These are phyloP conservation scores for Quercus suber DNA, from an alignment of 306 rosid genomes.

Conservation along the genomic window DNA sequence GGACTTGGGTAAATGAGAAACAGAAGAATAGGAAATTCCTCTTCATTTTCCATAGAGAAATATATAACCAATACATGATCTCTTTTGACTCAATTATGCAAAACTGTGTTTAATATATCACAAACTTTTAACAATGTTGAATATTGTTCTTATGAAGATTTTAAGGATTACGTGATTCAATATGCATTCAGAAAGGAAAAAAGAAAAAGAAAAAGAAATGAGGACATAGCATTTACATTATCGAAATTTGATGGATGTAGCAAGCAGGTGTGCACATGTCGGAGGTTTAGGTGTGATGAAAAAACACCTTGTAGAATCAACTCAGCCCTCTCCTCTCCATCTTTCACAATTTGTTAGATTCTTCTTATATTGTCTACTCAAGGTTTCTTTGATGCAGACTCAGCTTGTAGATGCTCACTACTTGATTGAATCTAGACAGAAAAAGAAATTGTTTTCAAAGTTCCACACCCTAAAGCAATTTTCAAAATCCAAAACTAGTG, in stretches of 20 bases:
- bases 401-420: slow-evolving; percentile 48
- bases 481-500: background rate
- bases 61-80: background rate
- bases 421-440: slow-evolving; percentile 59
- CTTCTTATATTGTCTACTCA: slow-evolving; percentile 80
- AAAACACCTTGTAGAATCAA: background rate
- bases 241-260: background rate
- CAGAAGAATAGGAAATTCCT: background rate
- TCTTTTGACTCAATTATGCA: background rate
- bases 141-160: background rate
- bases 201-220: background rate
- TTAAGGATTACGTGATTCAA: background rate
- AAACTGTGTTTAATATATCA: background rate
- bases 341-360: slow-evolving; percentile 36
- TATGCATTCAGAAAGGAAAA: background rate
- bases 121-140: background rate
- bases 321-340: background rate
- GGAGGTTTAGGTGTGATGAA: background rate
- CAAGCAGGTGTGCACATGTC: background rate
- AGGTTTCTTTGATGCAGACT: slow-evolving; percentile 53
- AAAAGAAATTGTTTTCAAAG: slow-evolving; percentile 7
- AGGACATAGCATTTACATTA: background rate
- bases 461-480: background rate
- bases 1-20: background rate
- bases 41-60: background rate